phyloP scores from a whole-genome alignment of 306 rosid species.

The Arachis hypogaea region DNA sequence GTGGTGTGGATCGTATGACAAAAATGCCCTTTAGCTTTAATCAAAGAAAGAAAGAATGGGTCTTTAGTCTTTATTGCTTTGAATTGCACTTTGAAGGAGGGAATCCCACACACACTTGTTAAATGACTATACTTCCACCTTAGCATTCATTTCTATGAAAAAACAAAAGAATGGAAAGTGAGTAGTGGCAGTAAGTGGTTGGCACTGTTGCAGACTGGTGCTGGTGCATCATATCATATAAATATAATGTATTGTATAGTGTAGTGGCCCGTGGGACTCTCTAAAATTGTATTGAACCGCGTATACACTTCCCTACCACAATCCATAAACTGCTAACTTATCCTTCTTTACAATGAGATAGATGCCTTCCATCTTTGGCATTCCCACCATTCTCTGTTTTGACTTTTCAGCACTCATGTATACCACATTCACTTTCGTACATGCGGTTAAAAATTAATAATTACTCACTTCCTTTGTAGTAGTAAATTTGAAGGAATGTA shows the following conservation, averaged over 20 bases:
- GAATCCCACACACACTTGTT: constrained; percentile 48
- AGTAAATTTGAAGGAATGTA: constrained; percentile 22
- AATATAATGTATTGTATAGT: background rate
- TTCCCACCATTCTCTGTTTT: background rate
- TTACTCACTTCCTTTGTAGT: constrained; percentile 4
- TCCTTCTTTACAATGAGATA: background rate
- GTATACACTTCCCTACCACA: background rate
- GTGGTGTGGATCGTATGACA: constrained; percentile 62
- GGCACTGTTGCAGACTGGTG: constrained; percentile 27
- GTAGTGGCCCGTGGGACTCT: constrained; percentile 30
- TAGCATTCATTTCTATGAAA: background rate
- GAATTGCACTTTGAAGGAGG: constrained; percentile 35
- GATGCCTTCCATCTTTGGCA: constrained; percentile 15
- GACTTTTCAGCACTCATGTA: background rate
- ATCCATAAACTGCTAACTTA: background rate
- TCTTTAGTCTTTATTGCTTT: constrained; percentile 63
- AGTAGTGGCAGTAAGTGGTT: constrained; percentile 37
- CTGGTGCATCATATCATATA: background rate
- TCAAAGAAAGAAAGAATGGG: constrained; percentile 44
- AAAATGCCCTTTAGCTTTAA: constrained; percentile 86
- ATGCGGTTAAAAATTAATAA: background rate
- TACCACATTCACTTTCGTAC: background rate
- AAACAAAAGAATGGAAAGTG: constrained; percentile 28
- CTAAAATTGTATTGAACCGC: constrained; percentile 3
- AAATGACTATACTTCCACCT: constrained; percentile 41